Evolutionary conservation across 2,329 filamentous ascomycete genomes (phyloP), one percentile per base, ranked within the genome.

Genomic region (Metarhizium rileyi): DNA sequence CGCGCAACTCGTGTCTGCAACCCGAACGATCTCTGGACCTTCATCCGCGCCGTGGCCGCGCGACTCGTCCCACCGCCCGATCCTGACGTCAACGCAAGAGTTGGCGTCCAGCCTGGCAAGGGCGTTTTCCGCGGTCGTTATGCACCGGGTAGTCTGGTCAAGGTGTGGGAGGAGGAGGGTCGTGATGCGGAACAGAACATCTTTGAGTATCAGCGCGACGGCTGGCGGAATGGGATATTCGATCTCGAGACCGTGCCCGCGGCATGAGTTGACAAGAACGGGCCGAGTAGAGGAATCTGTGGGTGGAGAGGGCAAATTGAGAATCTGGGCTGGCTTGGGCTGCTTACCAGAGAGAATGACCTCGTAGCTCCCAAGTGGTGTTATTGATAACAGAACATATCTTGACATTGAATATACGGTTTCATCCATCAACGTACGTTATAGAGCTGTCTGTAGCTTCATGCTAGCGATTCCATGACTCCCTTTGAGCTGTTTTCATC

Each of bases 141-240:
- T 68, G 84, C 91, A 1, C 91, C 91, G 0, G 90, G 89, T 0
- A 95, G 90, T 65, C 71, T 96, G 25, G 86, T 93, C 47, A 90
- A 87, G 68, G 67, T 95, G n/a, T 95, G 89, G 88, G 80, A 91
- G 56, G 84, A 90, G 55, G 86, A 95, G 67, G 89, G 81, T 0
- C 68, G 72, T 22, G 73, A 75, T 53, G 89, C 87, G 0, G 75
- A 75, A 20, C 86, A 94, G 65, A 76, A 81, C 38, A 80, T 95
- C 35, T 81, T 90, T 55, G 86, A 91, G 55, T 83, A 82, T 61
- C 78, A 83, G 49, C 72, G 72, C 44, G 81, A 77, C 16, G 86
- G 86, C 0, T 95, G 90, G 90, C 78, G 86, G 57, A 95, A 95
- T 64, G 82, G 81, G 43, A 83, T 95, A n/a, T 95, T 95, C 59